Percentiles rank a stretch among this genome's conserved stretches.
These are phyloP conservation scores for Xylariaceae sp. DNA, from an alignment of 2,329 filamentous ascomycete species.

Conservation along the genomic window DNA sequence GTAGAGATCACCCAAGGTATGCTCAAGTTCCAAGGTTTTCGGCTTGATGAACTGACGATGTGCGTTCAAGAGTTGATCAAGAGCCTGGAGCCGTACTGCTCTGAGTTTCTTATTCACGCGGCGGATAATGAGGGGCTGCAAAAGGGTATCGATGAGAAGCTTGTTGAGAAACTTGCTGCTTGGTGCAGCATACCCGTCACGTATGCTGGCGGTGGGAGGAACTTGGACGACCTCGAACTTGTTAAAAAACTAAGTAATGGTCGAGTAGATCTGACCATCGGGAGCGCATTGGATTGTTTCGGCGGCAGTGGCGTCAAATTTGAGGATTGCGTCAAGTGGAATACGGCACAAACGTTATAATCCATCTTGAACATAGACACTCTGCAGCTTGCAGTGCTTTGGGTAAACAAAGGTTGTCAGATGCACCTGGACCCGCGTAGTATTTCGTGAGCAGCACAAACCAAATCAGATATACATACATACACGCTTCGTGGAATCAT, in stretches of 20 bases:
- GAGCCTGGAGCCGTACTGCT: constrained; percentile 82
- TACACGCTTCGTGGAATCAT: constrained; percentile 29
- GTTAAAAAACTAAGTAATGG: constrained; percentile 76
- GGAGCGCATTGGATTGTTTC: constrained; percentile 93
- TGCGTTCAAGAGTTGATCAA: constrained; percentile 65
- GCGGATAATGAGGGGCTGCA: constrained; percentile 96
- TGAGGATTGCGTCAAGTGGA: constrained; percentile 87
- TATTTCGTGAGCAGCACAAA: constrained; percentile 19
- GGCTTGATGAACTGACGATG: constrained; percentile 1
- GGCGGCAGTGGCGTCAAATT: constrained; percentile 83
- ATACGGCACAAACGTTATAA: constrained; percentile 44
- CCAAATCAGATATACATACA: constrained; percentile 26
- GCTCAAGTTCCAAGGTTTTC: constrained; percentile 13
- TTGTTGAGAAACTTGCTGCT: constrained; percentile 70
- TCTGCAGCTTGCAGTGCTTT: constrained; percentile 1
- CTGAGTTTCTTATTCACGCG: constrained; percentile 94
- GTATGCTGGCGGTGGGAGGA: constrained; percentile 89
- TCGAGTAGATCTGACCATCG: constrained; percentile 89
- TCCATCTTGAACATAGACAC: constrained; percentile 1
- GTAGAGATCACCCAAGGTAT: constrained; percentile 87
- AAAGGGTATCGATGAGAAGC: constrained; percentile 79
- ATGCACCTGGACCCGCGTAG: constrained; percentile 19
- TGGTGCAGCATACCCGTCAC: constrained; percentile 94
- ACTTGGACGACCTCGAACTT: constrained; percentile 73
- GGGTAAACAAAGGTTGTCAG: constrained; percentile 6